Percentiles rank a stretch among this genome's conserved stretches.
These are phyloP conservation scores for grape (Vitis vinifera) DNA, from an alignment of 164 flowering plant genomes.

Conservation along the genomic window DNA sequence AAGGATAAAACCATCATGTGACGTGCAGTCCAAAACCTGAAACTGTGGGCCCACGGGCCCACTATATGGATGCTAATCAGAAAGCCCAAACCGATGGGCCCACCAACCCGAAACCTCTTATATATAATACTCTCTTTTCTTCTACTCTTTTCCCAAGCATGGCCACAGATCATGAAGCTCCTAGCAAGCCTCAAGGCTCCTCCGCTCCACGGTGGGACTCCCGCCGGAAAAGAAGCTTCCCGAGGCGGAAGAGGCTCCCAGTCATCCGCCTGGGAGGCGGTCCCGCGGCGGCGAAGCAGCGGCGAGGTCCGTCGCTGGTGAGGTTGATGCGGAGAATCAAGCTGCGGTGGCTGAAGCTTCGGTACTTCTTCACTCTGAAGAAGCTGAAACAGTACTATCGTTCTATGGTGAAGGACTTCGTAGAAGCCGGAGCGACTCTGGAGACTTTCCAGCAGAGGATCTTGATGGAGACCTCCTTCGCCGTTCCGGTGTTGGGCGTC, in stretches of 20 bases:
- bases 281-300: constrained; percentile 5
- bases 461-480: constrained; percentile 36
- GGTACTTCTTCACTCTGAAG: constrained; percentile 37
- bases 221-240: constrained; percentile 14
- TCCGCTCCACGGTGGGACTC: constrained; percentile 16
- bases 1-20: too few species aligned
- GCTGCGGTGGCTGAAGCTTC: constrained; percentile 43
- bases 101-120: too few species aligned
- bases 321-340: constrained; percentile 25
- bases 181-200: constrained; percentile 5
- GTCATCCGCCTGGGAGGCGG: constrained; percentile 43
- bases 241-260: constrained; percentile 30
- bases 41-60: too few species aligned
- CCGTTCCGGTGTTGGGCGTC: constrained; percentile 44
- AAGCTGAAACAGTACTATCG: constrained; percentile 43
- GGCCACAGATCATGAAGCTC: constrained; percentile 15
- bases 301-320: constrained; percentile 19
- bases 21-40: too few species aligned
- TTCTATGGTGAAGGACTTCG: constrained; percentile 37
- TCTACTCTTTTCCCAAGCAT: constrained; percentile 6
- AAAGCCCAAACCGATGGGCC: too few species aligned
- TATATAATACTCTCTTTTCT: too few species aligned
- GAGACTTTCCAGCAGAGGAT: constrained; percentile 41
- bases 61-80: too few species aligned
- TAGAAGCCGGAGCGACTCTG: constrained; percentile 37